Evolutionary conservation across 306 rosid species (phyloP).

Genomic region (Abrus precatorius): DNA sequence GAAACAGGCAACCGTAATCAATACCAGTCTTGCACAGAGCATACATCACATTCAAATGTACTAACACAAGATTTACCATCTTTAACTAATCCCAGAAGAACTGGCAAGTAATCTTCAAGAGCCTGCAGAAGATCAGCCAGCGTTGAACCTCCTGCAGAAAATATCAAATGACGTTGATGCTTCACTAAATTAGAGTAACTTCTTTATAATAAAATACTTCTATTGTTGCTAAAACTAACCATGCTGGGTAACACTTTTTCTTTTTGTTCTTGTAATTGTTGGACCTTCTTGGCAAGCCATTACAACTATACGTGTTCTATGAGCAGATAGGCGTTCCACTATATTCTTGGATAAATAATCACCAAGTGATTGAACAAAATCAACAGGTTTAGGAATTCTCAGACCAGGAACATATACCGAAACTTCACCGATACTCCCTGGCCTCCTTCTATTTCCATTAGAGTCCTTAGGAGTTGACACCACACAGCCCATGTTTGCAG

Average conservation of each 20-base stretch:
- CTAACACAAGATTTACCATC: slow-evolving; percentile 70
- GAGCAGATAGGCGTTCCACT: slow-evolving; percentile 84
- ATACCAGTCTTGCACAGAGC: slow-evolving; percentile 41
- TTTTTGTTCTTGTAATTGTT: slow-evolving; percentile 88
- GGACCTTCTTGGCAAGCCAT: slow-evolving; percentile 98
- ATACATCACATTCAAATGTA: slow-evolving; percentile 34
- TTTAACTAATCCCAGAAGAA: slow-evolving; percentile 92
- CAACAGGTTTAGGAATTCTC: slow-evolving; percentile 92
- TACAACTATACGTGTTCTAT: slow-evolving; percentile 92
- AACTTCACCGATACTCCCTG: slow-evolving; percentile 93
- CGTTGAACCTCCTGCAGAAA: slow-evolving; percentile 86
- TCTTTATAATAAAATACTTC: slow-evolving; percentile 36
- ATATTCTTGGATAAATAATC: slow-evolving; percentile 83
- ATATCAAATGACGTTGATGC: slow-evolving; percentile 45
- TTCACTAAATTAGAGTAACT: slow-evolving; percentile 46
- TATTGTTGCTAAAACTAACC: slow-evolving; percentile 62
- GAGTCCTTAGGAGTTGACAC: slow-evolving; percentile 78
- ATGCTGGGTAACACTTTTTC: slow-evolving; percentile 85
- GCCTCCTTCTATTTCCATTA: slow-evolving; percentile 87
- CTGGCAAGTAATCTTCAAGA: slow-evolving; percentile 90
- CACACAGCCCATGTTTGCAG: slow-evolving; percentile 83
- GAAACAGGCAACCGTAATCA: slow-evolving; percentile 42
- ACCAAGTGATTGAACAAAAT: slow-evolving; percentile 77
- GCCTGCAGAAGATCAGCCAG: slow-evolving; percentile 91
- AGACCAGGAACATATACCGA: slow-evolving; percentile 96